Base-by-base conservation (phyloP, 2,329 filamentous ascomycete genomes). In the Colletotrichum magnum region DNA sequence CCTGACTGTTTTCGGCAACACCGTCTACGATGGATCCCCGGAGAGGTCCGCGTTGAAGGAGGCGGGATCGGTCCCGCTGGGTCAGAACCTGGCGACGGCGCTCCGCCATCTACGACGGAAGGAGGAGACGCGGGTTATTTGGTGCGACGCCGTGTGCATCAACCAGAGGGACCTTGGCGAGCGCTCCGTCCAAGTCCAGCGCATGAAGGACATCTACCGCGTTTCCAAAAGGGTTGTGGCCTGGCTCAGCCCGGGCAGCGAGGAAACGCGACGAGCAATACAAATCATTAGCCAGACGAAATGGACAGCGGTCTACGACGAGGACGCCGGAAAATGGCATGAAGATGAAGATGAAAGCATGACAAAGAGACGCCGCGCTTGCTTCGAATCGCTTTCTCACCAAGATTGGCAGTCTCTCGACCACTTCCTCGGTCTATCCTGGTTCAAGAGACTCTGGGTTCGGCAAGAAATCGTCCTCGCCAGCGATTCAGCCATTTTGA, bases 131-230 rank as follows among this genome's bases (percentile, higher is more conserved):
- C 24, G 28, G 28, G 26, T 32, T 0, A 43, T 75, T 21, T 77
- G 74, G 74, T 50, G 73, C 6, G 75, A 77, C 24, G 73, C 74
- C 1, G 64, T 75, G 4, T 74, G 74, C 48, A 74, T 76, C 56
- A 64, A 76, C 28, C 74, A 76, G 65, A 26, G 16, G 6, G 61
- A 75, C 18, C 6, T 69, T 1, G 50, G 26, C 0, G 74, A 76
- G 47, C 72, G 72, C 18, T 63, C 63, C 1, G 36, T 36, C 0
- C 72, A 75, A 12, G 72, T 76, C 9, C 58, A 64, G 2, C 68
- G 66, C 47, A 76, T 76, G 74, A 69, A 58, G 1, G 50, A 72
- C 1, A 74, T 77, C 18, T 77, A 68, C 28, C 54, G 56, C 13
- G 28, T 28, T 13, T 74, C 74, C 1, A 5, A 47, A 3, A 72